phyloP scores from a whole-genome alignment of 1,284 basidiomycete genomes.

The Apiotrichum brassicae region DNA sequence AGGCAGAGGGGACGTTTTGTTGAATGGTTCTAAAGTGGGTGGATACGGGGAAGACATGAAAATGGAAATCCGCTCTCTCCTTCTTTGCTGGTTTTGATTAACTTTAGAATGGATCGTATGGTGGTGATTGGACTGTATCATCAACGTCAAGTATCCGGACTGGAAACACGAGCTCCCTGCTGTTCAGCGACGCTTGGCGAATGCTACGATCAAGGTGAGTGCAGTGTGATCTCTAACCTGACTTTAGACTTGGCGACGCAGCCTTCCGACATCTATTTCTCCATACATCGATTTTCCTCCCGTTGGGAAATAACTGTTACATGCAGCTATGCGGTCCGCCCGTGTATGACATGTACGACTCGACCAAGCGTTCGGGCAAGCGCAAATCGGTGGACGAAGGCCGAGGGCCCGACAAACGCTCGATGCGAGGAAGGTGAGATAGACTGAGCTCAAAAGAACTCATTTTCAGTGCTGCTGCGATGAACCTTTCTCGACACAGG shows the following conservation, averaged over 20 bases:
- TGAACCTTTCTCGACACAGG: conserved; percentile 4
- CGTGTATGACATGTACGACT: conserved; percentile 35
- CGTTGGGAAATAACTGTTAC: conserved; percentile 48
- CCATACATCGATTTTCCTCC: conserved; percentile 46
- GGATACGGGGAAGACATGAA: no score
- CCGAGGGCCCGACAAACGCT: background rate
- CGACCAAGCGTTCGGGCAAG: conserved; percentile 5
- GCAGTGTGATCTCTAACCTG: background rate
- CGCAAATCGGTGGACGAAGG: conserved; percentile 6
- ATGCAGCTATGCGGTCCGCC: conserved; percentile 49
- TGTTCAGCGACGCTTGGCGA: conserved; percentile 23
- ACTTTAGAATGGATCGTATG: no score
- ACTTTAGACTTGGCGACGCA: conserved; percentile 43
- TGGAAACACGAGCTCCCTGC: conserved; percentile 19
- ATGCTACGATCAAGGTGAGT: conserved; percentile 30
- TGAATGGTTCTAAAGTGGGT: conserved; percentile 22
- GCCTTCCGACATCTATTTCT: conserved; percentile 48
- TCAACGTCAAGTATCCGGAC: no score
- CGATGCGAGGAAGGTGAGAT: conserved; percentile 3
- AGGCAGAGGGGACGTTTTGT: conserved; percentile 19
- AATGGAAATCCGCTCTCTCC: no score
- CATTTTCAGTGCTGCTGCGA: background rate
- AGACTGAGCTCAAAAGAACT: no score
- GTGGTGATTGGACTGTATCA: no score
- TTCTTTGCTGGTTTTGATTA: no score